Base-by-base conservation (phyloP, 768 basidiomycete genomes). In the Pulveroboletus sp. region DNA sequence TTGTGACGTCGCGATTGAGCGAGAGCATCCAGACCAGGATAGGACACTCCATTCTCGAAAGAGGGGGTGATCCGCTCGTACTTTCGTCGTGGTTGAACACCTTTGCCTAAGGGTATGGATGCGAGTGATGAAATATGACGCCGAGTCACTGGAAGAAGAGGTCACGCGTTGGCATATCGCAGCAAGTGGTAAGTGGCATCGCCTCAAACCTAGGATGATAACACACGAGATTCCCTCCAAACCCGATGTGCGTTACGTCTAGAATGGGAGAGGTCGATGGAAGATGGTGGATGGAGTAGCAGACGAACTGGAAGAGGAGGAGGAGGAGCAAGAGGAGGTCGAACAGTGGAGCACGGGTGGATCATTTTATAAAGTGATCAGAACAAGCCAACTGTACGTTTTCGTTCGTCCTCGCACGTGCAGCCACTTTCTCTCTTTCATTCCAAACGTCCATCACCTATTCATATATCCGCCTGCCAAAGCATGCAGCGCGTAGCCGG, bases 1-100 rank as follows among this genome's bases (percentile, higher is more conserved):
- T 72, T 11, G 81, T 78, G 62, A 88, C 80, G 65, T 87, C 85
- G 47, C 86, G 74, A 57, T 88, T 88, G 62, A 87, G 68, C 5
- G 83, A 85, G 44, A 89, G 70, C 83, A 88, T 87, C 86, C 86
- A 89, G 21, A 86, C 82, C 26, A 89, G 75, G 54, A 89, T 80
- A 10, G 84, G 83, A 62, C 79, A 82, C 49, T 83, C 82, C 71
- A 76, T 68, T 12, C 11, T 12, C 24, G 24, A 24, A 33, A 4
- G 1, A 15, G 32, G 7, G 24, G 30, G 32, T n/a, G n/a, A 9
- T n/a, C 11, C 24, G 43, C 7, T 17, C 35, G 32, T 12, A 4
- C 32, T 26, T 8, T 40, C 24, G 6, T 18, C 32, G 12, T 30
- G 21, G 35, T 49, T 21, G 40, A 9, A 10, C 11, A 30, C 21